A percentile compares a stretch with the other conserved stretches of the same genome.
Evolutionary conservation across 345 rosid genomes (phyloP).

Genomic region (Populus nigra): DNA sequence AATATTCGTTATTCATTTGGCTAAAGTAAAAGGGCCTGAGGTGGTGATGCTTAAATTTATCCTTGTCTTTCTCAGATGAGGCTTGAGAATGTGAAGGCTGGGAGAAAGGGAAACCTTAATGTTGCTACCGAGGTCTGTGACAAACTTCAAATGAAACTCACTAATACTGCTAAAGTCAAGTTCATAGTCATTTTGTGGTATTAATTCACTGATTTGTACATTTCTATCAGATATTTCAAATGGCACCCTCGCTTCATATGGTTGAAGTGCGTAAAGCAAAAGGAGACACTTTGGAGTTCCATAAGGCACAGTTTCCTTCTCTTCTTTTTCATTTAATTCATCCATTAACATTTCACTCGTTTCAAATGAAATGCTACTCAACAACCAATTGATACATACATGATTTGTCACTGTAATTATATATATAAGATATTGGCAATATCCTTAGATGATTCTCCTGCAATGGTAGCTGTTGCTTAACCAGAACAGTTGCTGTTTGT

Average conservation of each 20-base stretch:
- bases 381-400: not conserved
- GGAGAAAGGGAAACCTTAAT: conserved; percentile 90
- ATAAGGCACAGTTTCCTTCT: conserved; percentile 48
- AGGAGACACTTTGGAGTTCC: conserved; percentile 96
- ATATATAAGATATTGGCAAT: not conserved
- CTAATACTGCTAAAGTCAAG: not conserved
- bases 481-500: not conserved
- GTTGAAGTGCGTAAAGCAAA: conserved; percentile 89
- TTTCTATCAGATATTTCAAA: conserved; percentile 73
- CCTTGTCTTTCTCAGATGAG: conserved; percentile 52
- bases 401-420: not conserved
- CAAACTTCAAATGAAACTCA: not conserved
- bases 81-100: conserved; percentile 85
- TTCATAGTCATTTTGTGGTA: not conserved
- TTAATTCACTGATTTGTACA: conserved; percentile 5
- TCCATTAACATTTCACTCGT: not conserved
- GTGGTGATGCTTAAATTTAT: not conserved
- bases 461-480: not conserved
- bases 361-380: no score
- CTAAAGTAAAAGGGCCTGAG: not conserved
- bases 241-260: conserved; percentile 93
- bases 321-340: not conserved
- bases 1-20: not conserved
- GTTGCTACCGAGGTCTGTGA: conserved; percentile 75
- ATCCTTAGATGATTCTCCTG: not conserved